A percentile compares a stretch with the other conserved stretches of the same genome.
These are phyloP conservation scores for Prototheca wickerhamii DNA, from an alignment of 163 green algal species.

Conservation along the genomic window DNA sequence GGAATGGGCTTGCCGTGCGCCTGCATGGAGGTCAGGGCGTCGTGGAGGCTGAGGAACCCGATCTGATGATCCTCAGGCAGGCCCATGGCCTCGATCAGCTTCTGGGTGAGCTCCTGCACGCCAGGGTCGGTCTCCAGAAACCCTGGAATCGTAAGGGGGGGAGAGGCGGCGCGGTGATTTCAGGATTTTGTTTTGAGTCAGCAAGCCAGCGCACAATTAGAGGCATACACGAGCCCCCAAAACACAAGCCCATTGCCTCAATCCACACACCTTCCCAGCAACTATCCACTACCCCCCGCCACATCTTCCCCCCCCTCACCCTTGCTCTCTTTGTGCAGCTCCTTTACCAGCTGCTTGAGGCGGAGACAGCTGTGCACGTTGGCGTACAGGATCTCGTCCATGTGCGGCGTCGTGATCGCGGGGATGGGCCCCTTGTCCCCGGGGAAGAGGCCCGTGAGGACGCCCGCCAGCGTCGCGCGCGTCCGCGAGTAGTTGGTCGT, in stretches of 20 bases:
- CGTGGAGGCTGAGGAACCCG: slow-evolving; percentile 35
- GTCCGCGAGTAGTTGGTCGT: slow-evolving; percentile 67
- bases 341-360: slow-evolving; percentile 35
- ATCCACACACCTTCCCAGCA: not conserved
- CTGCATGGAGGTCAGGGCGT: slow-evolving; percentile 46
- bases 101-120: slow-evolving; percentile 20
- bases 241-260: too few species aligned
- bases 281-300: not conserved
- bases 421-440: slow-evolving; percentile 21
- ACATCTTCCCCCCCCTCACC: slow-evolving; percentile 5
- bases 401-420: slow-evolving; percentile 31
- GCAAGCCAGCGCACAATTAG: too few species aligned
- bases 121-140: not conserved
- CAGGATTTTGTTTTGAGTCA: too few species aligned
- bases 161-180: too few species aligned
- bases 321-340: slow-evolving; percentile 12
- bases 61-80: slow-evolving; percentile 26
- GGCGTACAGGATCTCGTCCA: slow-evolving; percentile 60
- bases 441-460: slow-evolving; percentile 64
- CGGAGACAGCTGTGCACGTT: slow-evolving; percentile 37
- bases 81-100: slow-evolving; percentile 15
- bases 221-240: too few species aligned
- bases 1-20: slow-evolving; percentile 45
- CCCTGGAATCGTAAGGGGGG: not conserved
- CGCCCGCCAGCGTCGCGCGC: slow-evolving; percentile 51